A percentile compares a stretch with the other conserved stretches of the same genome.
Conservation (phyloP, 257 asterid species). For the Solanum rostratum region DNA sequence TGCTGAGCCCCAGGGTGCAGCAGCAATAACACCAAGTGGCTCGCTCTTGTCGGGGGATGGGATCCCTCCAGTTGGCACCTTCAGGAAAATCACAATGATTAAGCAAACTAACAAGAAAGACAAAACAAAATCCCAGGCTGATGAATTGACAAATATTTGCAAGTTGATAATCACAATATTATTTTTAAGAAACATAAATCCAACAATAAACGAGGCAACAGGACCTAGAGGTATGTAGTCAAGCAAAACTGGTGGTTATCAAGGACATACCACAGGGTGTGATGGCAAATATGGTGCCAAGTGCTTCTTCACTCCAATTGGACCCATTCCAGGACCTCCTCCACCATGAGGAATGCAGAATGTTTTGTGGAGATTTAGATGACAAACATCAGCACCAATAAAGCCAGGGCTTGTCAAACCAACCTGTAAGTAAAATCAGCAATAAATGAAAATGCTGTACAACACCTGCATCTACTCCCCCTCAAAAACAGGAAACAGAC, state of each 20-base stretch:
- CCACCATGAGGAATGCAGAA: slow-evolving; percentile 99
- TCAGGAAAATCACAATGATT: background rate
- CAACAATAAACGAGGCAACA: background rate
- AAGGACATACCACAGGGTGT: slow-evolving; percentile 78
- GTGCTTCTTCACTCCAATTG: slow-evolving; percentile 94
- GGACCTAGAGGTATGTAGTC: background rate
- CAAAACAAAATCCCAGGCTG: background rate
- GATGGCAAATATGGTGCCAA: slow-evolving; percentile 91
- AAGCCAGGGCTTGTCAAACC: slow-evolving; percentile 96
- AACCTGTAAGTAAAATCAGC: slow-evolving; percentile 40
- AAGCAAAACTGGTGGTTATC: background rate
- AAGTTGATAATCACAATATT: background rate
- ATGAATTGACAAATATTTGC: background rate
- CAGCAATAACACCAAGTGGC: slow-evolving; percentile 90
- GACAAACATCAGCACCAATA: slow-evolving; percentile 98
- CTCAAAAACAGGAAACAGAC: background rate
- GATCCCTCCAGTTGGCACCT: slow-evolving; percentile 89
- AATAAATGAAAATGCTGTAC: background rate
- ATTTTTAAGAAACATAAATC: background rate
- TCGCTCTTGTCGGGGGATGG: slow-evolving; percentile 73
- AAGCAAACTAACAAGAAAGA: background rate
- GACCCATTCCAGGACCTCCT: slow-evolving; percentile 99
- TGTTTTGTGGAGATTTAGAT: slow-evolving; percentile 95
- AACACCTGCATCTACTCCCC: background rate
- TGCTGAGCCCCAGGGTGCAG: slow-evolving; percentile 99